phyloP scores from a whole-genome alignment of 805 yeast species.

The Yamadazyma endophytica region DNA sequence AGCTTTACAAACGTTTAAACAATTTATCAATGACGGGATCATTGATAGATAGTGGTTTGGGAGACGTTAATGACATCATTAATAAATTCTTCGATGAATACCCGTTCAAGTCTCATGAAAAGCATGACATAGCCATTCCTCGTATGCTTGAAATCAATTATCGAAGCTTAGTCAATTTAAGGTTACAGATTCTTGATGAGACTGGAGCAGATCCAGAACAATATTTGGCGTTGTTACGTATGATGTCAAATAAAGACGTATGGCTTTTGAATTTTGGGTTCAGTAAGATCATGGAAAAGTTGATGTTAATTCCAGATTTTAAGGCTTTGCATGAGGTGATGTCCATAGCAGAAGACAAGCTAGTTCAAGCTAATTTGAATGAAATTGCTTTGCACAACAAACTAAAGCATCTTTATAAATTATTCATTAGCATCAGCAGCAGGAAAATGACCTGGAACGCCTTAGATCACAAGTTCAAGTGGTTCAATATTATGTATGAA shows the following conservation, averaged over 20 bases:
- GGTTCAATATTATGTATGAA: constrained; percentile 25
- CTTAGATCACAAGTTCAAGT: constrained; percentile 13
- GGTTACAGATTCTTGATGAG: constrained; percentile 11
- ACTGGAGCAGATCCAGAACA: constrained; percentile 5
- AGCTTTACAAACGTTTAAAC: constrained; percentile 20
- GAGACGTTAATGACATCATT: constrained; percentile 15
- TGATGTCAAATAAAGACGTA: constrained; percentile 7
- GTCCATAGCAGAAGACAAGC: constrained; percentile 22
- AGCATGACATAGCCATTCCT: constrained; percentile 12
- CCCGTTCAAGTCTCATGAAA: constrained; percentile 11
- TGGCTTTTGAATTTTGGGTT: constrained; percentile 18
- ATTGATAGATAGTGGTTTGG: constrained; percentile 22
- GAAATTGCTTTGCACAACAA: constrained; percentile 18
- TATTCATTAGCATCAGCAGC: constrained; percentile 17
- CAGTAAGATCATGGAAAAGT: constrained; percentile 10
- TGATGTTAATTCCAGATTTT: constrained; percentile 3
- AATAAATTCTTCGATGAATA: constrained; percentile 13
- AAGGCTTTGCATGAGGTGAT: constrained; percentile 12
- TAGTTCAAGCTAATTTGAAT: constrained; percentile 27
- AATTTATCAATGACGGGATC: constrained; percentile 17
- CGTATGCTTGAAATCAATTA: constrained; percentile 15
- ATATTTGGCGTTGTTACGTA: constrained; percentile 9
- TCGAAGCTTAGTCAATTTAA: constrained; percentile 14
- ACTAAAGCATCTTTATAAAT: constrained; percentile 23
- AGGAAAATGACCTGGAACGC: constrained; percentile 12